Evolutionary conservation across 148 eudicot genomes (phyloP).

Genomic region (Rhododendron ovatum): DNA sequence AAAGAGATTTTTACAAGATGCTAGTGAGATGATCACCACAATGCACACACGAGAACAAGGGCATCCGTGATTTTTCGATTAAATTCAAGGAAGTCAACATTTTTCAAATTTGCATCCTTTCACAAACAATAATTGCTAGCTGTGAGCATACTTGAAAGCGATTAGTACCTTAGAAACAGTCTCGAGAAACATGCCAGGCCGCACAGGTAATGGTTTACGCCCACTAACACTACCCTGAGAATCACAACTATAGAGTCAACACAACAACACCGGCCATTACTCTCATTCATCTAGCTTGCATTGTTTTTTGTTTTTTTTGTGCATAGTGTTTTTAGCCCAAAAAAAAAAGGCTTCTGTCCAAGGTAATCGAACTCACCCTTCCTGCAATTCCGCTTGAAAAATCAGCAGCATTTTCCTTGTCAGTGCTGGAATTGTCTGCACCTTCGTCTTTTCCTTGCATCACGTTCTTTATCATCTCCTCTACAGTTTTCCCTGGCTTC

Average conservation of each 20-base stretch:
- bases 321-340: background rate
- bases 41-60: background rate
- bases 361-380: constrained; percentile 44
- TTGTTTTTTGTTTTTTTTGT: background rate
- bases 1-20: background rate
- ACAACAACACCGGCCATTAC: background rate
- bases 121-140: background rate
- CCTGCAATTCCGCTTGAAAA: constrained; percentile 57
- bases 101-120: background rate
- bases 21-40: background rate
- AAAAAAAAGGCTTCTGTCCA: background rate
- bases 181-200: constrained; percentile 99
- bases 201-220: constrained; percentile 71
- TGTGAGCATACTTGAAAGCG: background rate
- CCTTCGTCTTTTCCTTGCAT: constrained; percentile 97
- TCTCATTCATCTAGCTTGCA: background rate
- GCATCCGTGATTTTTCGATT: background rate
- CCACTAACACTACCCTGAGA: constrained; percentile 78
- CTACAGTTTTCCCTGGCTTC: constrained; percentile 78
- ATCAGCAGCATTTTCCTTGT: constrained; percentile 29
- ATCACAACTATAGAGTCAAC: constrained; percentile 21
- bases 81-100: background rate
- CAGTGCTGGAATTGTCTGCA: constrained; percentile 47
- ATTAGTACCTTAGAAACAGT: constrained; percentile 81
- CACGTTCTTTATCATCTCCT: constrained; percentile 82